Conservation (phyloP, 768 basidiomycete genomes). For the Trametopsis cervina region DNA sequence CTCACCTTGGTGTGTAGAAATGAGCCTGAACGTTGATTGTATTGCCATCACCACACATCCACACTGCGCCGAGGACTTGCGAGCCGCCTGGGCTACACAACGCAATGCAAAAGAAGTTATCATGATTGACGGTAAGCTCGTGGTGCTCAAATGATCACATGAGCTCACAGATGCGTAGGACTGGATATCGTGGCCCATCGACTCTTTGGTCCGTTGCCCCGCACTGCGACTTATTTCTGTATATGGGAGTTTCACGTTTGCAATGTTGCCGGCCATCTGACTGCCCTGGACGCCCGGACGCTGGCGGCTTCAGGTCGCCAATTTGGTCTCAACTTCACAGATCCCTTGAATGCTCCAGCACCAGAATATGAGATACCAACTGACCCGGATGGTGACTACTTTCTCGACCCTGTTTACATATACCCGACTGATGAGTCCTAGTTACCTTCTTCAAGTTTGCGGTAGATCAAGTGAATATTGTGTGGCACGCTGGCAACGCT, state of each 20-base stretch:
- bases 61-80: slow-evolving; percentile 38
- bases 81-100: slow-evolving; percentile 20
- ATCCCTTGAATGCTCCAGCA: slow-evolving; percentile 78
- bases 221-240: slow-evolving; percentile 81
- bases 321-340: slow-evolving; percentile 66
- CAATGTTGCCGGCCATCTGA: slow-evolving; percentile 45
- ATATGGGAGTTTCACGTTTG: slow-evolving; percentile 88
- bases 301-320: slow-evolving; percentile 47
- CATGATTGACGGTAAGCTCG: slow-evolving; percentile 41
- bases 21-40: slow-evolving; percentile 68
- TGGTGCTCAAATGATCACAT: background rate
- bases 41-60: slow-evolving; percentile 45
- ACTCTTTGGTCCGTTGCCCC: slow-evolving; percentile 84
- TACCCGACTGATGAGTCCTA: slow-evolving; percentile 24
- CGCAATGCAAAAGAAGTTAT: slow-evolving; percentile 28
- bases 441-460: slow-evolving; percentile 81
- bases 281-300: slow-evolving; percentile 45
- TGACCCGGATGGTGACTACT: slow-evolving; percentile 71
- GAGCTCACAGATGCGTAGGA: slow-evolving; percentile 34
- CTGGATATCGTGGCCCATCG: slow-evolving; percentile 78
- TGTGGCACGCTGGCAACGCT: slow-evolving; percentile 45
- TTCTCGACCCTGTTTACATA: background rate
- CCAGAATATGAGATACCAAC: slow-evolving; percentile 49
- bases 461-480: slow-evolving; percentile 45
- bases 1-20: slow-evolving; percentile 59